Conservation (phyloP, 805 yeast species). For the Candida michaelii region DNA sequence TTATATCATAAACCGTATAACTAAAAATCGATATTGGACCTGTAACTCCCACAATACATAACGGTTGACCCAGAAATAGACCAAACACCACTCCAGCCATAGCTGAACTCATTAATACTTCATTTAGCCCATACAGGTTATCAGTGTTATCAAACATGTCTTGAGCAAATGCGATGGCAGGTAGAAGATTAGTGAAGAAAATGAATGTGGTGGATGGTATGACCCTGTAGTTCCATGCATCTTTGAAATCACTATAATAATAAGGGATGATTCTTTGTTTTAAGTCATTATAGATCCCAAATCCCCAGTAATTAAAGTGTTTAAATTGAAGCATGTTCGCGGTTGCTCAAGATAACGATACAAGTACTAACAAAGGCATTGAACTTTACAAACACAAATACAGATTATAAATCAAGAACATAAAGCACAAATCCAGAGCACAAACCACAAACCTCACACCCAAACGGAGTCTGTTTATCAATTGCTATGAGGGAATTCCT, state of each 20-base stretch:
- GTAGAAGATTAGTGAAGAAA: constrained; percentile 85
- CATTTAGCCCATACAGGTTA: constrained; percentile 88
- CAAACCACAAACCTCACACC: too few relatives aligned
- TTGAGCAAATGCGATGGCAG: constrained; percentile 95
- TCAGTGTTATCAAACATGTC: constrained; percentile 94
- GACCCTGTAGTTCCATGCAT: constrained; percentile 82
- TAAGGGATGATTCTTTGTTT: constrained; percentile 53
- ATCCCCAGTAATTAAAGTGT: constrained; percentile 29
- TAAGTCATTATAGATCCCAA: constrained; percentile 57
- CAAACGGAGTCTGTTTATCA: too few relatives aligned
- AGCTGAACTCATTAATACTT: constrained; percentile 79
- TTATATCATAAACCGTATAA: constrained; percentile 79
- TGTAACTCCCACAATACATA: constrained; percentile 94
- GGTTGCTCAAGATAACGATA: too few relatives aligned
- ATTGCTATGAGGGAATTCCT: constrained; percentile 14
- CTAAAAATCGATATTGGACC: constrained; percentile 94
- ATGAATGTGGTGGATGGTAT: constrained; percentile 81
- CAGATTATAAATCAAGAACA: too few relatives aligned
- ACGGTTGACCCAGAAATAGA: constrained; percentile 81
- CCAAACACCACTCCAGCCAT: constrained; percentile 91
- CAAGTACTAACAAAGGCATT: too few relatives aligned
- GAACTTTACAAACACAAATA: too few relatives aligned
- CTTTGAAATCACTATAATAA: constrained; percentile 76
- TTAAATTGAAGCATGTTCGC: constrained; percentile 13
- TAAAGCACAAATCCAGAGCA: too few relatives aligned